Evolutionary conservation across 2,329 filamentous ascomycete genomes (phyloP).

Genomic region (Aureobasidium sp.): DNA sequence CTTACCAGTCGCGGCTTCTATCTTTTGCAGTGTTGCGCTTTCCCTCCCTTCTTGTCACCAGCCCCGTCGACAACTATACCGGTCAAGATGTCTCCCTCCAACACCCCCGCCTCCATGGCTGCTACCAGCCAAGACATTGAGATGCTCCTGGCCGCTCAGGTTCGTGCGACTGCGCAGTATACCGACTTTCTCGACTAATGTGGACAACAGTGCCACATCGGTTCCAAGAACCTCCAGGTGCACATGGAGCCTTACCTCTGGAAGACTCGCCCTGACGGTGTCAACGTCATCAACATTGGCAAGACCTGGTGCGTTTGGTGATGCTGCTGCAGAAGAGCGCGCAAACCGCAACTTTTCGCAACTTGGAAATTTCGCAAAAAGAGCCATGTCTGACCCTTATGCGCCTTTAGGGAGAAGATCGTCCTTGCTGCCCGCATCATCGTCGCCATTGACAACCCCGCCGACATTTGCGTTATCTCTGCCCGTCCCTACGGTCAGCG

Average conservation of each 20-base stretch:
- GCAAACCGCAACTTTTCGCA: not conserved
- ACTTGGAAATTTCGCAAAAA: conserved; percentile 1
- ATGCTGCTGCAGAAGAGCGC: not conserved
- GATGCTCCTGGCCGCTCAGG: conserved; percentile 82
- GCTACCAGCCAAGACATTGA: conserved; percentile 97
- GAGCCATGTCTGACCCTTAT: not conserved
- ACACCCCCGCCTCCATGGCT: conserved; percentile 93
- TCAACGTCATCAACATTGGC: conserved; percentile 99
- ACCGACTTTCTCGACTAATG: conserved; percentile 37
- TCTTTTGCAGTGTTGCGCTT: not conserved
- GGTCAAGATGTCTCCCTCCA: conserved; percentile 85
- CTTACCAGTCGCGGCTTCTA: not conserved
- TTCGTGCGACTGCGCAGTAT: conserved; percentile 6
- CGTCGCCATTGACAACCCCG: conserved; percentile 97
- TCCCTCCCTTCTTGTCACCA: conserved; percentile 14
- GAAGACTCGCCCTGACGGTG: conserved; percentile 97
- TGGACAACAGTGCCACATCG: conserved; percentile 63
- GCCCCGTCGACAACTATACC: conserved; percentile 13
- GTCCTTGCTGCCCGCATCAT: conserved; percentile 98
- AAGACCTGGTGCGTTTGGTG: conserved; percentile 82
- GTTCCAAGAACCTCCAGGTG: conserved; percentile 98
- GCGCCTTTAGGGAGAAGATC: conserved; percentile 85
- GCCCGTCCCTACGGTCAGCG: conserved; percentile 99
- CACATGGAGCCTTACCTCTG: conserved; percentile 99
- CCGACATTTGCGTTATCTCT: conserved; percentile 98